Evolutionary conservation across 2,329 filamentous ascomycete genomes (phyloP).

Genomic region (Exophiala viscosa): DNA sequence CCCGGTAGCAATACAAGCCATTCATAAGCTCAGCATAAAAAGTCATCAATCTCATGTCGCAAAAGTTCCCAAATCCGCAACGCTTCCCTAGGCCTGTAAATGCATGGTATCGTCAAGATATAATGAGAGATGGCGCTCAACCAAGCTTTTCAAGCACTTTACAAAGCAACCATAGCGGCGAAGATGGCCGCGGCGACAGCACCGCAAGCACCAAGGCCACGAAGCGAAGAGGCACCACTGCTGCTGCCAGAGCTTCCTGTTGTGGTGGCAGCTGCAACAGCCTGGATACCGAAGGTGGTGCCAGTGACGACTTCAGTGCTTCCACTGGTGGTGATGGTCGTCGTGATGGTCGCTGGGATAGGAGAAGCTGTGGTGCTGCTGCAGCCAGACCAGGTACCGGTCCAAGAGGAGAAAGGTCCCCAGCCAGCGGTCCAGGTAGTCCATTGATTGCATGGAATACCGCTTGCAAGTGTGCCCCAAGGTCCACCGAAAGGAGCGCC

Average conservation of each 20-base stretch:
- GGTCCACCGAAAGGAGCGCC: slow-evolving; percentile 23
- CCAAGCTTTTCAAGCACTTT: not conserved
- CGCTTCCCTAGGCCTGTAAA: not conserved
- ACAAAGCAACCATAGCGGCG: slow-evolving; percentile 27
- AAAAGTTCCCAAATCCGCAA: slow-evolving; percentile 4
- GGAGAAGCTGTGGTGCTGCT: slow-evolving; percentile 26
- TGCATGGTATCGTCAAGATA: slow-evolving; percentile 6
- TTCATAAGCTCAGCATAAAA: not conserved
- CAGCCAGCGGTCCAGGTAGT: slow-evolving; percentile 30
- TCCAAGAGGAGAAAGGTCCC: slow-evolving; percentile 28
- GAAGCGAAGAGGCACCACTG: slow-evolving; percentile 15
- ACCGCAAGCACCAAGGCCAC: slow-evolving; percentile 22
- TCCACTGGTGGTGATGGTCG: slow-evolving; percentile 22
- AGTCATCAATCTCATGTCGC: slow-evolving; percentile 8
- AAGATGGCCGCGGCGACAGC: slow-evolving; percentile 26
- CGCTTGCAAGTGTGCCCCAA: slow-evolving; percentile 28
- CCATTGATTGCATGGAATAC: slow-evolving; percentile 27
- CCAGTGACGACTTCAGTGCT: slow-evolving; percentile 28
- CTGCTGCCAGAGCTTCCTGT: slow-evolving; percentile 14
- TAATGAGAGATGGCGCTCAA: not conserved
- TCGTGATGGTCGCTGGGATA: slow-evolving; percentile 27
- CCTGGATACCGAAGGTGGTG: slow-evolving; percentile 30
- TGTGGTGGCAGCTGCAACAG: slow-evolving; percentile 18
- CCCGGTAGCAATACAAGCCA: slow-evolving; percentile 7
- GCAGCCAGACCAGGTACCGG: slow-evolving; percentile 29